phyloP scores from a whole-genome alignment of 2,329 filamentous ascomycete species.

The Trichophyton benhamiae region DNA sequence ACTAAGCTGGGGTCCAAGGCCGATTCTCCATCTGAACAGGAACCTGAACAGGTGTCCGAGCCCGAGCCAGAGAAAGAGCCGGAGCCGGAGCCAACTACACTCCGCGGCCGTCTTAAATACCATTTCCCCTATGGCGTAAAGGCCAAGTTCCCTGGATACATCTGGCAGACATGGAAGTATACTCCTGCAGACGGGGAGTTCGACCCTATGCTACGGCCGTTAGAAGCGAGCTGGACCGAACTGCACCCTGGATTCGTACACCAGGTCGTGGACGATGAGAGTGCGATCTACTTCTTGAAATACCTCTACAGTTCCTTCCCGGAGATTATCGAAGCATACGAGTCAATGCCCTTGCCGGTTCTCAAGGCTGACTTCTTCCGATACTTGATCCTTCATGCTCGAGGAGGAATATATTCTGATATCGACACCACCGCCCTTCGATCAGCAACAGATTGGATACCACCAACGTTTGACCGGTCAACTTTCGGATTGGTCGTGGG shows the following conservation, averaged over 20 bases:
- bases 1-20: slow-evolving; percentile 21
- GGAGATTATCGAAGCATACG: slow-evolving; percentile 66
- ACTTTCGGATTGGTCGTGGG: slow-evolving; percentile 79
- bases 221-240: slow-evolving; percentile 81
- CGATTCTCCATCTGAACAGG: slow-evolving; percentile 19
- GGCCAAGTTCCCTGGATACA: slow-evolving; percentile 85
- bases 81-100: slow-evolving; percentile 44
- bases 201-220: slow-evolving; percentile 57
- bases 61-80: not conserved
- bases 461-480: slow-evolving; percentile 59
- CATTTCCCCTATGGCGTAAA: slow-evolving; percentile 88
- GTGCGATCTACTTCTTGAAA: slow-evolving; percentile 66
- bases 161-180: slow-evolving; percentile 98
- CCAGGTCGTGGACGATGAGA: slow-evolving; percentile 88
- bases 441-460: slow-evolving; percentile 79
- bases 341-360: slow-evolving; percentile 58
- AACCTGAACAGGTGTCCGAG: slow-evolving; percentile 36
- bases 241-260: slow-evolving; percentile 85
- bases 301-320: slow-evolving; percentile 77
- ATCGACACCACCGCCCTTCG: slow-evolving; percentile 84
- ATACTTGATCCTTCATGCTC: slow-evolving; percentile 61
- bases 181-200: slow-evolving; percentile 69
- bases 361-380: slow-evolving; percentile 69
- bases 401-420: slow-evolving; percentile 75
- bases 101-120: slow-evolving; percentile 73